These are phyloP conservation scores for Macrophomina tecta DNA, from an alignment of 2,329 filamentous ascomycete genomes.

Conservation along the genomic window DNA sequence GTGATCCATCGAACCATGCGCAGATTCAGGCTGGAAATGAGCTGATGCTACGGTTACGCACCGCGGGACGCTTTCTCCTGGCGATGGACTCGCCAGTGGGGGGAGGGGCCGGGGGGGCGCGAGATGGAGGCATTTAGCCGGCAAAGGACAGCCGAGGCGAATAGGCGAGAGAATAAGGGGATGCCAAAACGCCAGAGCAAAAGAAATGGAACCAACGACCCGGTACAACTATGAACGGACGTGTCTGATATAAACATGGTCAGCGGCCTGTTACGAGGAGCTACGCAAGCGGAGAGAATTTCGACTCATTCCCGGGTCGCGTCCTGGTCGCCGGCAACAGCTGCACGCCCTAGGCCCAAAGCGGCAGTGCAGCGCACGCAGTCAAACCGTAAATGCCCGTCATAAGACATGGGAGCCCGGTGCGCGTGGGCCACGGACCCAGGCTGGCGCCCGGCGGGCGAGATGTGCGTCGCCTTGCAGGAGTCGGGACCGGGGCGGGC, in stretches of 20 bases:
- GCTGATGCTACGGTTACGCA: conserved; percentile 25
- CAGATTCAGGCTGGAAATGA: conserved; percentile 25
- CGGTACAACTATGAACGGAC: conserved; percentile 24
- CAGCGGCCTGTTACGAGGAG: conserved; percentile 17
- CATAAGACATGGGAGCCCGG: conserved; percentile 22
- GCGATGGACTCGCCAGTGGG: conserved; percentile 12
- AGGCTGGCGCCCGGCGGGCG: conserved; percentile 17
- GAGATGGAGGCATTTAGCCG: conserved; percentile 19
- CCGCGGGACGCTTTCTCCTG: conserved; percentile 11
- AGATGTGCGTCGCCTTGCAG: conserved; percentile 24
- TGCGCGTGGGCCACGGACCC: conserved; percentile 11
- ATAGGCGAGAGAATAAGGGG: conserved; percentile 19
- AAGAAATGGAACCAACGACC: conserved; percentile 25
- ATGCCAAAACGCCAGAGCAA: conserved; percentile 22
- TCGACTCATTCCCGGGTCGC: conserved; percentile 27
- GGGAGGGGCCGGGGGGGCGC: not conserved
- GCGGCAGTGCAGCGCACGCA: conserved; percentile 14
- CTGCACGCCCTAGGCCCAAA: conserved; percentile 22
- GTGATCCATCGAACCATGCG: conserved; percentile 16
- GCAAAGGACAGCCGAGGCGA: conserved; percentile 16
- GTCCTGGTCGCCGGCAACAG: conserved; percentile 25
- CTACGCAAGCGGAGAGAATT: conserved; percentile 28
- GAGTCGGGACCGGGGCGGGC: conserved; percentile 7
- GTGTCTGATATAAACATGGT: conserved; percentile 27
- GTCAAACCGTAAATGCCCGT: conserved; percentile 11